These are phyloP conservation scores for Fusarium beomiforme DNA, from an alignment of 2,329 filamentous ascomycete genomes.

Conservation along the genomic window DNA sequence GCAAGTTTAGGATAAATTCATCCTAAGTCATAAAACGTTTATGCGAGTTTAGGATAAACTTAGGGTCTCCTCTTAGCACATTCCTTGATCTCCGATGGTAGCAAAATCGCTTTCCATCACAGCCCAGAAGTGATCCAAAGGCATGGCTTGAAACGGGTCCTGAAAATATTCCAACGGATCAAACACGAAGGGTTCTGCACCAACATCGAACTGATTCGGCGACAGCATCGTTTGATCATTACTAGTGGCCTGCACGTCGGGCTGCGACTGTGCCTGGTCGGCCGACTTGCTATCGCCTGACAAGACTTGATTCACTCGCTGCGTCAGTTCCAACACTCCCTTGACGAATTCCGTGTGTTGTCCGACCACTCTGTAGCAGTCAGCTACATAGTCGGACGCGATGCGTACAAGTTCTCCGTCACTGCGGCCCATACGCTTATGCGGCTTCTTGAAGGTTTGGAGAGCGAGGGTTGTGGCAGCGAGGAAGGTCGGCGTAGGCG, in stretches of 20 bases:
- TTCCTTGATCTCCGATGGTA: constrained; percentile 11
- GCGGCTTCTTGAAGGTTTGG: constrained; percentile 36
- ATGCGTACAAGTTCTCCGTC: constrained; percentile 34
- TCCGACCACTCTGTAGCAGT: constrained; percentile 21
- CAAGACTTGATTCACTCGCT: constrained; percentile 30
- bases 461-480: constrained; percentile 31
- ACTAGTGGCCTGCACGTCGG: neutral
- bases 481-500: constrained; percentile 26
- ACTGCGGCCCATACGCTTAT: constrained; percentile 38
- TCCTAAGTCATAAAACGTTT: neutral
- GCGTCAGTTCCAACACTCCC: constrained; percentile 20
- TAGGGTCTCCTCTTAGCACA: neutral
- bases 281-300: constrained; percentile 6
- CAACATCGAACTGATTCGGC: neutral
- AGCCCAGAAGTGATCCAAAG: constrained; percentile 40
- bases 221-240: constrained; percentile 5
- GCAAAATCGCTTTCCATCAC: constrained; percentile 37
- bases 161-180: constrained; percentile 32
- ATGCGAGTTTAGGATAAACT: neutral
- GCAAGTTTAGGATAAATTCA: neutral
- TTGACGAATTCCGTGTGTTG: constrained; percentile 30
- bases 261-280: constrained; percentile 10
- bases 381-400: constrained; percentile 24
- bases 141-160: constrained; percentile 39
- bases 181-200: constrained; percentile 12